A percentile compares a stretch with the other conserved stretches of the same genome.
phyloP scores from a whole-genome alignment of 1,139 yeast genomes.

The Blastobotrys petasosporus region DNA sequence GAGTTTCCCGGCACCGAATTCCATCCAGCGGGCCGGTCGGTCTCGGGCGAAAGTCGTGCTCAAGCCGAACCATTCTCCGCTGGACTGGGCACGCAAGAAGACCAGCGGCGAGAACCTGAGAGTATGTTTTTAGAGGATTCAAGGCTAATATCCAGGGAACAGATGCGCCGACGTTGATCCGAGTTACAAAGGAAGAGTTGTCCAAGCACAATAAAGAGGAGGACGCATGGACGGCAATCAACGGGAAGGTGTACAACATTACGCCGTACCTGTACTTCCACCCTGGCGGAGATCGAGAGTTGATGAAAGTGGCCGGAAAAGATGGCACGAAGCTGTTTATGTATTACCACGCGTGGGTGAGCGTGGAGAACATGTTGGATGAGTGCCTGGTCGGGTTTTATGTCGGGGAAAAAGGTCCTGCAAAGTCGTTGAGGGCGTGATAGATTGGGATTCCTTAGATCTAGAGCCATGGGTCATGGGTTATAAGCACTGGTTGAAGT shows the following conservation, averaged over 20 bases:
- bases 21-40: conserved; percentile 38
- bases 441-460: too few species aligned
- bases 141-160: conserved; percentile 19
- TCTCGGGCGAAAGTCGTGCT: conserved; percentile 49
- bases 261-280: conserved; percentile 80
- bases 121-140: conserved; percentile 26
- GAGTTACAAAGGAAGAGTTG: conserved; percentile 56
- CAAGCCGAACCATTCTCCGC: conserved; percentile 76
- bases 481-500: too few species aligned
- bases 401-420: conserved; percentile 1
- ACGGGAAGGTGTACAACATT: conserved; percentile 77
- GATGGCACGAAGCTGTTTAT: conserved; percentile 80
- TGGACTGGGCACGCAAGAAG: conserved; percentile 75
- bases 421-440: too few species aligned
- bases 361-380: conserved; percentile 73
- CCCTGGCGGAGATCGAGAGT: conserved; percentile 85
- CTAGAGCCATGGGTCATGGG: too few species aligned
- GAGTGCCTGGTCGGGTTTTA: conserved; percentile 69
- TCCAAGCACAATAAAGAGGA: conserved; percentile 48
- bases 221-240: conserved; percentile 84
- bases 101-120: conserved; percentile 39
- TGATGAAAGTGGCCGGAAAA: conserved; percentile 74
- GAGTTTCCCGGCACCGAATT: conserved; percentile 39
- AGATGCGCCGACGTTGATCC: conserved; percentile 32
- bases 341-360: conserved; percentile 83